A percentile compares a stretch with the other conserved stretches of the same genome.
phyloP scores from a whole-genome alignment of 345 rosid genomes.

The Eucalyptus sideroxylon region DNA sequence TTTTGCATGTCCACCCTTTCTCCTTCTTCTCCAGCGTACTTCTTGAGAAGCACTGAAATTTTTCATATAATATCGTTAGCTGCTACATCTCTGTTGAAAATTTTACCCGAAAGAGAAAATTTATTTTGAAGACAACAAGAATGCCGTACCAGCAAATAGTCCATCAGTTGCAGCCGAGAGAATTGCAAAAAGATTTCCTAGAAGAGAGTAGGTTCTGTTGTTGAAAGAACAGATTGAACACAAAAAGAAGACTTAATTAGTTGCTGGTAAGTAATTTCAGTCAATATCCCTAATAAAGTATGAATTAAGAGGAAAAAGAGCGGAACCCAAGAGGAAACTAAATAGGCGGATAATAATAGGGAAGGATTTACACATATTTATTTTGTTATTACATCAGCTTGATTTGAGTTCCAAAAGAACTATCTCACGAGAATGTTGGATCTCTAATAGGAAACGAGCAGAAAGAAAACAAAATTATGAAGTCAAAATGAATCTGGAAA shows the following conservation, averaged over 20 bases:
- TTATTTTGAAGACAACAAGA: neutral
- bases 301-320: neutral
- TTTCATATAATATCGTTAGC: neutral
- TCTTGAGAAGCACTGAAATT: conserved; percentile 24
- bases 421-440: neutral
- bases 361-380: neutral
- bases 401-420: neutral
- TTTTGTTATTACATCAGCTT: neutral
- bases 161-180: conserved; percentile 29
- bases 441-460: neutral
- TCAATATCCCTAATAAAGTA: neutral
- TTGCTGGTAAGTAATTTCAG: neutral
- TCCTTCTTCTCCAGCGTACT: conserved; percentile 28
- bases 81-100: neutral
- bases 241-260: neutral
- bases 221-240: neutral
- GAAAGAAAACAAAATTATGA: neutral
- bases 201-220: conserved; percentile 11
- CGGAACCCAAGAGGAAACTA: neutral
- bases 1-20: conserved; percentile 33
- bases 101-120: neutral
- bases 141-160: conserved; percentile 21
- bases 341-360: neutral
- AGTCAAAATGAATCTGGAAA: neutral
- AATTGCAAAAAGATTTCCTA: conserved; percentile 26